Evolutionary conservation across 805 yeast genomes (phyloP), one percentile per base, ranked within the genome.

Genomic region (Komagataella kurtzmanii): DNA sequence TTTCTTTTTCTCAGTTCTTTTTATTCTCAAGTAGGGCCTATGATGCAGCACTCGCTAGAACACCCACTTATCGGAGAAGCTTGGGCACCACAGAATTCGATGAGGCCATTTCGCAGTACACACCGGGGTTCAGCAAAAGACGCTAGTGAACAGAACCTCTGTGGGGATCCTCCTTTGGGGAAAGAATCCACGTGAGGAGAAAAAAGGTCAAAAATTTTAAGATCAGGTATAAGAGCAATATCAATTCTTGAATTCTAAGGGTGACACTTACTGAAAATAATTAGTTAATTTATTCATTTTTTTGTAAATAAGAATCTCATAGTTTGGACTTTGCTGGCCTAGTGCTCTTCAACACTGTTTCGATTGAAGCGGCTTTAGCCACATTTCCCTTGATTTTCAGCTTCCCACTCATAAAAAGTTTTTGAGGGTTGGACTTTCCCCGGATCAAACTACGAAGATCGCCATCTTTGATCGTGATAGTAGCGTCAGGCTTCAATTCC

Each of bases 301-400:
- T 7, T 43, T 6, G 6, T 21, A 21, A 21, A 21, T 21, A 21
- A 21, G 23, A 24, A 44, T 12, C 7, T 58, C 64, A 76, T 48
- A 76, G 66, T 65, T 75, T 75, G 45, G 78, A 64, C 64, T 70
- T 69, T 23, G 64, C 61, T 17, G 76, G 75, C 21, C 56, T 59
- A 5, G 77, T 76, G 53, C 69, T 64, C 73, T 81, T 81, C 69
- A 85, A 75, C 49, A 85, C 78, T 49, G 75, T 70, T 67, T 85
- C 91, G 54, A 85, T 78, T 54, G 79, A 78, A 47, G 90, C 79
- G 51, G 95, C 95, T 75, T 88, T 88, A 90, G 85, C 85, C 71
- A 88, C 83, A 71, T 88, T 86, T 57, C 96, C 96, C 74, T 83
- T 85, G 57, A 88, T 82, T 75, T 86, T 87, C 67, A 88, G 77